Evolutionary conservation across 2,329 filamentous ascomycete species (phyloP), one percentile per base, ranked within the genome.

Genomic region (Lachnellula arida): DNA sequence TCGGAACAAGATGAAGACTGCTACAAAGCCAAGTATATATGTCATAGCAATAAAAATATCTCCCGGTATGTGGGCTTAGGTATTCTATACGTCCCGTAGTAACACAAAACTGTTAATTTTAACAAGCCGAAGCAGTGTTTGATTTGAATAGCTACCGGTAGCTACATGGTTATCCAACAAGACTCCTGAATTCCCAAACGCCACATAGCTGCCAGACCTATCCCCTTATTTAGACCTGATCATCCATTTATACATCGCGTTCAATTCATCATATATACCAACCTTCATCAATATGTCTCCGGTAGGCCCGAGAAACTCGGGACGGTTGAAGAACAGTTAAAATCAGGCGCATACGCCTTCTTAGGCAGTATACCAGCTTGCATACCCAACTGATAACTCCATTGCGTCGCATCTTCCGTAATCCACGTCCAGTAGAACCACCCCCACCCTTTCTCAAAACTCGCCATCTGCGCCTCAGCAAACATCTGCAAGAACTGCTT

Each of bases 391-490:
- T 92, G 85, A 76, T 94, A 96, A 71, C 91, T 96, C 94, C 94
- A 99, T 74, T 97, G 91, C 57, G 85, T 78, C 49, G 88, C 86
- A 62, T 74, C 79, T 76, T 97, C 93, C 32, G 93, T 96, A 74
- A 91, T 84, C 93, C 94, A 96, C 35, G 92, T 97, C 94, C 94
- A 99, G 75, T 99, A 99, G 75, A 96, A 97, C 94, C 94, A 99
- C 49, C 94, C 94, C 87, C 89, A 94, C 5, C 89, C 91, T 60
- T 87, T 85, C 73, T 97, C 93, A 68, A 97, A 99, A 57, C 86
- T 89, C 65, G 87, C 80, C 90, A 99, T 99, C 76, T 99, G 94
- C 53, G 92, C 94, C 73, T 96, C 87, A 5, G 94, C 94, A 74
- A 97, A 97, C 73, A 89, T 89, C 62, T 83, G 81, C 60, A 99